phyloP scores from a whole-genome alignment of 2,329 filamentous ascomycete genomes.

The Cytospora schulzeri region DNA sequence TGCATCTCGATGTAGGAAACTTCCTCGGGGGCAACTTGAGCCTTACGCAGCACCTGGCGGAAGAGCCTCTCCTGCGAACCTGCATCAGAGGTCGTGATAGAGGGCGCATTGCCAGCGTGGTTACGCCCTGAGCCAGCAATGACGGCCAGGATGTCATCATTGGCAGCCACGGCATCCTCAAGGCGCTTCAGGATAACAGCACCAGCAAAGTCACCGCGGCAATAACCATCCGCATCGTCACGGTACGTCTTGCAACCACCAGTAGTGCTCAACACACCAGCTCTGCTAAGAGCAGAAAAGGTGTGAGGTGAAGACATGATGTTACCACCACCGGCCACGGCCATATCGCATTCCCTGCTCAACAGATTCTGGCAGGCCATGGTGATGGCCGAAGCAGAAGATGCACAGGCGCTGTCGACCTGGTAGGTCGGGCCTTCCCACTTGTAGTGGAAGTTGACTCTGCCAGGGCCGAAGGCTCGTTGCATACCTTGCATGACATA shows the following conservation, averaged over 20 bases:
- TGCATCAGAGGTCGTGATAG: slow-evolving; percentile 35
- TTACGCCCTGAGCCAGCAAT: slow-evolving; percentile 43
- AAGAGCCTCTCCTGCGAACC: slow-evolving; percentile 37
- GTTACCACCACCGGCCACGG: slow-evolving; percentile 38
- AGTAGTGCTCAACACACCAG: slow-evolving; percentile 37
- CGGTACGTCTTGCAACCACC: slow-evolving; percentile 41
- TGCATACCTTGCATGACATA: slow-evolving; percentile 40
- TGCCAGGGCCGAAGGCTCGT: slow-evolving; percentile 34
- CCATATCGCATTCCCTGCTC: slow-evolving; percentile 35
- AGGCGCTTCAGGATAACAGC: slow-evolving; percentile 52
- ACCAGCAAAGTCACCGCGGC: slow-evolving; percentile 51
- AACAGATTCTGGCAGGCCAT: slow-evolving; percentile 37
- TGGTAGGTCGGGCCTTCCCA: slow-evolving; percentile 38
- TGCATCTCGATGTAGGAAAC: slow-evolving; percentile 43
- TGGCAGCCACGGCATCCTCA: slow-evolving; percentile 47
- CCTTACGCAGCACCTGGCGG: slow-evolving; percentile 34
- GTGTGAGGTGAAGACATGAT: slow-evolving; percentile 35
- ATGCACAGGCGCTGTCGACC: slow-evolving; percentile 43
- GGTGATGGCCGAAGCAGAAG: slow-evolving; percentile 42
- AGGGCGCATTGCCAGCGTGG: slow-evolving; percentile 43
- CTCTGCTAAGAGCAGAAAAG: slow-evolving; percentile 34
- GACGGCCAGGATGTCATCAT: slow-evolving; percentile 46
- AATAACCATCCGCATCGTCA: slow-evolving; percentile 49
- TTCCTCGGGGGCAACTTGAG: slow-evolving; percentile 31
- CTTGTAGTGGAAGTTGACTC: slow-evolving; percentile 40